A percentile compares a stretch with the other conserved stretches of the same genome.
These are phyloP conservation scores for Tremella mesenterica DNA, from an alignment of 768 basidiomycete genomes.

Conservation along the genomic window DNA sequence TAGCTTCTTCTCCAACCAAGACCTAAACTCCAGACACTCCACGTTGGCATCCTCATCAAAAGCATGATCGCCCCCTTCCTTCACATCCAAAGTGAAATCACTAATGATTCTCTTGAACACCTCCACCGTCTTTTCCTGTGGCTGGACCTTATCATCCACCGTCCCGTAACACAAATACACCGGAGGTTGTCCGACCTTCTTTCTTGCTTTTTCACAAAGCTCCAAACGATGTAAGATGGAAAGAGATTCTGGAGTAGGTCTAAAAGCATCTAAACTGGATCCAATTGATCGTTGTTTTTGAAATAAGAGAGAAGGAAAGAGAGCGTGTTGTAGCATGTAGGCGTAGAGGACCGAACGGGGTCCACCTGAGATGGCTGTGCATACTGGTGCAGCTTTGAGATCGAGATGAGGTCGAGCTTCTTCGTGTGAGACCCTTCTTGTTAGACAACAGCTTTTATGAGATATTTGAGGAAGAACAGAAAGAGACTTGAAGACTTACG, in stretches of 20 bases:
- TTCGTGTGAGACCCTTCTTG: constrained; percentile 25
- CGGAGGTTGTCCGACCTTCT: constrained; percentile 6
- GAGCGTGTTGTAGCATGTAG: constrained; percentile 38
- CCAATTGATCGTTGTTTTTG: constrained; percentile 25
- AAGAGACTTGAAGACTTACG: constrained; percentile 10
- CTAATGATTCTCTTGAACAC: constrained; percentile 12
- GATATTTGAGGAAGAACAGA: background rate
- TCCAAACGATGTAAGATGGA: constrained; percentile 27
- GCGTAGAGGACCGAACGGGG: constrained; percentile 35
- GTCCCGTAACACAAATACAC: constrained; percentile 28
- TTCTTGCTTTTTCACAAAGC: background rate
- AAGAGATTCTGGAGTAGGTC: constrained; percentile 22
- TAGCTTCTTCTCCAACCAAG: constrained; percentile 25
- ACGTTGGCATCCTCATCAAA: constrained; percentile 33
- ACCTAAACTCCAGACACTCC: constrained; percentile 29
- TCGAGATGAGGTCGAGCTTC: constrained; percentile 32
- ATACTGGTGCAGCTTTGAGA: constrained; percentile 24
- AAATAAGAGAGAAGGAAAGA: constrained; percentile 36
- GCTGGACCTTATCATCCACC: constrained; percentile 31
- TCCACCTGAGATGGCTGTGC: constrained; percentile 26
- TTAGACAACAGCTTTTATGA: background rate
- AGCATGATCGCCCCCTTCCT: constrained; percentile 26
- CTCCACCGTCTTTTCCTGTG: constrained; percentile 26
- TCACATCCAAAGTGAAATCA: constrained; percentile 12
- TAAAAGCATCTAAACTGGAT: constrained; percentile 24